Percentiles rank a stretch among this genome's conserved stretches.
phyloP scores from a whole-genome alignment of 2,329 filamentous ascomycete genomes.

The Aspergillus cejpii region DNA sequence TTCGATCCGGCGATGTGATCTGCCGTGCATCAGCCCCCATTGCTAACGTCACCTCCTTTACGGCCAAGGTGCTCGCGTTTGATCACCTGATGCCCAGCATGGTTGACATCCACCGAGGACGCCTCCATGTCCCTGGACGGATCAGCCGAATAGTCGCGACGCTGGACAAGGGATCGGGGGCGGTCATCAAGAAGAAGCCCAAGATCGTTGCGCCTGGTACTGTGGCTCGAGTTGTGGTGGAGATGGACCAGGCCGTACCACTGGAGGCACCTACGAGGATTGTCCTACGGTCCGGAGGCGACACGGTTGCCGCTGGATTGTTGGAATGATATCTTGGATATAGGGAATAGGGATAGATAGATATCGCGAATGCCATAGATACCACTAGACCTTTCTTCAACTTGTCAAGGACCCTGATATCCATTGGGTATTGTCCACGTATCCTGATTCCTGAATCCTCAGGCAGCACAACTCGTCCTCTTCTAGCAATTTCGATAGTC shows the following conservation, averaged over 20 bases:
- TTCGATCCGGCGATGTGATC: conserved; percentile 79
- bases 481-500: conserved; percentile 32
- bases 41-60: conserved; percentile 64
- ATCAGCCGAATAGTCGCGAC: conserved; percentile 65
- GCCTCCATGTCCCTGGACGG: conserved; percentile 69
- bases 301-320: conserved; percentile 80
- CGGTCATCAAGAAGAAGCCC: conserved; percentile 73
- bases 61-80: conserved; percentile 78
- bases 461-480: conserved; percentile 7
- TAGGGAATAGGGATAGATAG: conserved; percentile 8
- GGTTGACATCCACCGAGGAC: conserved; percentile 80
- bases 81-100: conserved; percentile 83
- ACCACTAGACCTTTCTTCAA: background rate
- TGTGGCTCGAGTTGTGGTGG: conserved; percentile 70
- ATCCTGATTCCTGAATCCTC: conserved; percentile 6
- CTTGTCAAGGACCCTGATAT: no score
- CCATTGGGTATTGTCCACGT: conserved; percentile 5
- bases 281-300: conserved; percentile 70
- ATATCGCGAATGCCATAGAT: background rate
- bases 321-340: conserved; percentile 58
- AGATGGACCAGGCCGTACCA: conserved; percentile 66
- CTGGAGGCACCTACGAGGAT: conserved; percentile 74
- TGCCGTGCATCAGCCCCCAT: conserved; percentile 65
- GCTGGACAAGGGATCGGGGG: conserved; percentile 71
- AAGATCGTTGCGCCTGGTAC: conserved; percentile 72